These are phyloP conservation scores for Alternaria viburni DNA, from an alignment of 2,329 filamentous ascomycete species.

Conservation along the genomic window DNA sequence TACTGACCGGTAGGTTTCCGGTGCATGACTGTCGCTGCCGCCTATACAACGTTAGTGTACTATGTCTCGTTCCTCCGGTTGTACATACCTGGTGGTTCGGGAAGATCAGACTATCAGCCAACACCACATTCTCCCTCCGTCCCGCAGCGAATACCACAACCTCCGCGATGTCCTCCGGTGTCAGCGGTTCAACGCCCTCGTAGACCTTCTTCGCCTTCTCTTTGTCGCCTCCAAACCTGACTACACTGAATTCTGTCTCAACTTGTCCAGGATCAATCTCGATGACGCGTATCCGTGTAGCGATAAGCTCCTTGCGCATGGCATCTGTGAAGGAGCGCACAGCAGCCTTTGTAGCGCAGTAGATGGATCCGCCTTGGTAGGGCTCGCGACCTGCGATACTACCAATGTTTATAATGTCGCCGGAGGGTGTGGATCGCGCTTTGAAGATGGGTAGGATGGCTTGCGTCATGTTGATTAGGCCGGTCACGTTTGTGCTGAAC, in stretches of 20 bases:
- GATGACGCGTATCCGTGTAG: constrained; percentile 80
- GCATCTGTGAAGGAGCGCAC: constrained; percentile 84
- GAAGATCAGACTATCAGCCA: constrained; percentile 86
- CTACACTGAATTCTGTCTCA: constrained; percentile 90
- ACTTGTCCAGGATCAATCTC: constrained; percentile 92
- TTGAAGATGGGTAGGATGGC: constrained; percentile 84
- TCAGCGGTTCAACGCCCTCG: constrained; percentile 73
- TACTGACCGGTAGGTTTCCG: constrained; percentile 32
- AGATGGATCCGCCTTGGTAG: constrained; percentile 85
- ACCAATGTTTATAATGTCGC: constrained; percentile 96
- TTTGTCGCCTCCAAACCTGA: constrained; percentile 88
- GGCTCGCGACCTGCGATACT: constrained; percentile 89
- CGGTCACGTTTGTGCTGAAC: constrained; percentile 93
- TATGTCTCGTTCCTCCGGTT: neutral
- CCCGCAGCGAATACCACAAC: constrained; percentile 85
- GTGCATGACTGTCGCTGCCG: constrained; percentile 47
- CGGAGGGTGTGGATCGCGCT: constrained; percentile 59
- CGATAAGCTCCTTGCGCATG: constrained; percentile 81
- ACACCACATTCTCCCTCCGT: constrained; percentile 85
- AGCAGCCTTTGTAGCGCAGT: constrained; percentile 92
- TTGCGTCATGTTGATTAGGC: constrained; percentile 96
- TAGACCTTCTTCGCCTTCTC: constrained; percentile 89
- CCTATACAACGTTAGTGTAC: constrained; percentile 30
- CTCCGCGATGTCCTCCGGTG: constrained; percentile 89
- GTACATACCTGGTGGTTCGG: constrained; percentile 82